Evolutionary conservation across 352 stramenopile species (phyloP).

Genomic region (Phytopythium mirpurense): DNA sequence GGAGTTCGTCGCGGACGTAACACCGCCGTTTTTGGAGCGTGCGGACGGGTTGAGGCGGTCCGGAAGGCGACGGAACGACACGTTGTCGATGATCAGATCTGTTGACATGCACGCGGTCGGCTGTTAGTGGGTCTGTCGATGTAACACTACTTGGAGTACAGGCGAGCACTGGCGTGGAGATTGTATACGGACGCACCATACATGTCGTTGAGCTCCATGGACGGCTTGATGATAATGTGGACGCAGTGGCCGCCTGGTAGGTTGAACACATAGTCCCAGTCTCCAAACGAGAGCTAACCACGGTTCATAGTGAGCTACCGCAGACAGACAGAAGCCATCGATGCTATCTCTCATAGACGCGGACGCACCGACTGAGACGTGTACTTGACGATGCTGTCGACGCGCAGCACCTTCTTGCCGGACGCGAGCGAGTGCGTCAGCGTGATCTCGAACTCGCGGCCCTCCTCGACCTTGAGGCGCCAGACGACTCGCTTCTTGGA

Average conservation of each 20-base stretch:
- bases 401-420: slow-evolving; percentile 73
- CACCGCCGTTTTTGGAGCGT: slow-evolving; percentile 21
- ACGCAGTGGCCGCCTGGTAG: slow-evolving; percentile 70
- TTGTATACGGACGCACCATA: slow-evolving; percentile 45
- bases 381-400: slow-evolving; percentile 81
- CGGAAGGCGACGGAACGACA: slow-evolving; percentile 73
- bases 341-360: too few relatives aligned
- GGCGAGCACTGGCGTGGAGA: too few relatives aligned
- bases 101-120: not conserved
- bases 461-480: slow-evolving; percentile 77
- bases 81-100: slow-evolving; percentile 79
- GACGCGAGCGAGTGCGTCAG: slow-evolving; percentile 78
- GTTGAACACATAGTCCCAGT: slow-evolving; percentile 87
- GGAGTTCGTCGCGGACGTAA: slow-evolving; percentile 20
- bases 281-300: slow-evolving; percentile 60
- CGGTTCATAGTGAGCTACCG: too few relatives aligned
- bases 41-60: slow-evolving; percentile 46
- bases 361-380: slow-evolving; percentile 60
- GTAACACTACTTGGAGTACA: too few relatives aligned
- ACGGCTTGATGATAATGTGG: slow-evolving; percentile 84
- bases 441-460: slow-evolving; percentile 78
- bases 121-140: not conserved
- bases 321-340: too few relatives aligned
- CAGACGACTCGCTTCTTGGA: slow-evolving; percentile 84
- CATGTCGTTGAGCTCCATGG: slow-evolving; percentile 82